Percentiles rank a stretch among this genome's conserved stretches.
These are phyloP conservation scores for Yamadazyma diddensiae DNA, from an alignment of 1,139 yeast species.

Conservation along the genomic window DNA sequence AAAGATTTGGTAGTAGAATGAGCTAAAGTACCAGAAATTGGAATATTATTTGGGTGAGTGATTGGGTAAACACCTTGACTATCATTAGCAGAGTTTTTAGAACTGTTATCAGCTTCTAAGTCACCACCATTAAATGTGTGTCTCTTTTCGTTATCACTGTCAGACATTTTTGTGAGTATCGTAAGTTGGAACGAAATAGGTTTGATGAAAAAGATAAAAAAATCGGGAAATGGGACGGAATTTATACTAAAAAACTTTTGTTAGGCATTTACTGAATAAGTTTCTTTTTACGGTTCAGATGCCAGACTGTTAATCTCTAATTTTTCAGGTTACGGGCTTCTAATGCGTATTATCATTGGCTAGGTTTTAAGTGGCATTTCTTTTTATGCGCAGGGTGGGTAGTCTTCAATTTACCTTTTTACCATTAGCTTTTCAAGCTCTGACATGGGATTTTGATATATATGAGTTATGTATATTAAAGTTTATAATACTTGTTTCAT, in stretches of 20 bases:
- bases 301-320: background rate
- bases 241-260: background rate
- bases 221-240: background rate
- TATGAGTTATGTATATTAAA: too few species aligned
- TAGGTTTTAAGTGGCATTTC: background rate
- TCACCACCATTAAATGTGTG: constrained; percentile 4
- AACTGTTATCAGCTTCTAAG: constrained; percentile 4
- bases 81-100: constrained; percentile 2
- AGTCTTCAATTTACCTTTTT: too few species aligned
- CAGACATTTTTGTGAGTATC: background rate
- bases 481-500: too few species aligned
- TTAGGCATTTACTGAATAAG: background rate
- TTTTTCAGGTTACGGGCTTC: background rate
- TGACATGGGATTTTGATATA: too few species aligned
- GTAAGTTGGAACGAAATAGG: background rate
- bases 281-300: constrained; percentile 1
- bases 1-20: constrained; percentile 24
- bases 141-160: constrained; percentile 2
- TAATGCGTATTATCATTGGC: background rate
- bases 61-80: constrained; percentile 1
- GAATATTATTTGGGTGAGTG: constrained; percentile 3
- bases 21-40: constrained; percentile 11
- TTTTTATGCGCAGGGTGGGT: too few species aligned
- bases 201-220: constrained; percentile 1
- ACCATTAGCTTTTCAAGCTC: too few species aligned